These are phyloP conservation scores for Aspergillus bridgeri DNA, from an alignment of 495 filamentous ascomycete genomes.

Conservation along the genomic window DNA sequence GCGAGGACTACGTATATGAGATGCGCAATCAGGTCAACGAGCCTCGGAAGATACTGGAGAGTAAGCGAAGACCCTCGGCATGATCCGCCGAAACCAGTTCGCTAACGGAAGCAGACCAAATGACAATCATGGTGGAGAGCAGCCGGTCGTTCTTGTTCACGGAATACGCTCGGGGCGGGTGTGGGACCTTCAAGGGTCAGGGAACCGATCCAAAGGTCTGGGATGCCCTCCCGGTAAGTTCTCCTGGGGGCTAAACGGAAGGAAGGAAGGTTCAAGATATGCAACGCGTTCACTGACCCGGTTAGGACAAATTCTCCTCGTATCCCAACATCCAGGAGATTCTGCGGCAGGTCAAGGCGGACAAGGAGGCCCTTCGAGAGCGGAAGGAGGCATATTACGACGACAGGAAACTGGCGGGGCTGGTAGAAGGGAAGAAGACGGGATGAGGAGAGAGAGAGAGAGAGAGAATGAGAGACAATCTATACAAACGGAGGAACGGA, in stretches of 20 bases:
- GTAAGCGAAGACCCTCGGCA: conserved; percentile 14
- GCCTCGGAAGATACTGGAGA: conserved; percentile 37
- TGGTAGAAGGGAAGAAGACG: conserved; percentile 7
- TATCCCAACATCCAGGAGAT: conserved; percentile 36
- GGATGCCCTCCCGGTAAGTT: conserved; percentile 36
- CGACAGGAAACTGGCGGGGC: conserved; percentile 19
- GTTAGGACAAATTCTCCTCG: conserved; percentile 35
- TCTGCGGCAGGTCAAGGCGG: conserved; percentile 29
- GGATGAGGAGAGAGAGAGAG: not conserved
- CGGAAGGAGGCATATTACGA: conserved; percentile 31
- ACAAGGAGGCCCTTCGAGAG: conserved; percentile 27
- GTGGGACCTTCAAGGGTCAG: conserved; percentile 32
- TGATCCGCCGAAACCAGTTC: not conserved
- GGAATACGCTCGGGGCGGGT: conserved; percentile 36
- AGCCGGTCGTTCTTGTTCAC: conserved; percentile 41
- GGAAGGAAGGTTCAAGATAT: not conserved
- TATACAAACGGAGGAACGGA: too few relatives aligned
- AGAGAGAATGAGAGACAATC: too few relatives aligned
- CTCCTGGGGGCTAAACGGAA: not conserved
- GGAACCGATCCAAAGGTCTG: conserved; percentile 42
- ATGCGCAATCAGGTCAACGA: conserved; percentile 38
- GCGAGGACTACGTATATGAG: conserved; percentile 39
- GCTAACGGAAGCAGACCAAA: conserved; percentile 19
- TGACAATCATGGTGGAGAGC: conserved; percentile 41
- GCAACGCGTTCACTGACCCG: not conserved